Base-by-base conservation (phyloP, 2,329 filamentous ascomycete species). In the Exophiala calicioides region DNA sequence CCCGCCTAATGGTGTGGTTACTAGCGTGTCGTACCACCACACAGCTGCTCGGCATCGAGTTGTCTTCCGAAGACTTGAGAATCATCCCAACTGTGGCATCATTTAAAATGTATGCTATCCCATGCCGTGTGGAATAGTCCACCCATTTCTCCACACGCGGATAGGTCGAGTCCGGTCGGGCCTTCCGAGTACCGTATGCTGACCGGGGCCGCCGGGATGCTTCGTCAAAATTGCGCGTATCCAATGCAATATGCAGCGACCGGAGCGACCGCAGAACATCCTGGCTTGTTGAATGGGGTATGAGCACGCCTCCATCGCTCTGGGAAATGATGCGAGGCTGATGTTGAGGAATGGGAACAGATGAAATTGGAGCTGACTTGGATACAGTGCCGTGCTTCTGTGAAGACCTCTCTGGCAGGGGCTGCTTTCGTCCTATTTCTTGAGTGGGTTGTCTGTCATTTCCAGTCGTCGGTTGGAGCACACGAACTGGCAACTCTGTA, bases 61-160 rank as follows among this genome's bases (percentile, higher is more conserved):
- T 67, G 40, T 72, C 69, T 23, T 52, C 53, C 4, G 47, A 49
- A 7, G 67, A 69, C 52, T 72, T 75, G 56, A 76, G 71, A 7
- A 75, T 66, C 59, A 72, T 75, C 3, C 73, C 73, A 16, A 76
- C 70, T 24, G 69, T 75, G 3, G 72, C 71, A 58, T 76, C 72
- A 34, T 71, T 70, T n/a, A 76, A 55, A 5, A 75, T 71, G 52
- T 76, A 76, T 4, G 72, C 73, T 36, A 76, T 74, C 8, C 73
- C 73, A 48, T 75, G 75, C 35, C 72, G 68, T 47, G 74, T 74
- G 5, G 73, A 74, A 53, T 76, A 76, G 52, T 76, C 73, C 15
- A 76, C 73, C 73, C 73, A 76, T 61, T 76, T 76, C 37, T 75
- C 71, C 3, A 76, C 73, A 46, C 74, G 71, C 2, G 71, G 61